Evolutionary conservation across 306 rosid species (phyloP).

Genomic region (Casuarina cunninghamiana): DNA sequence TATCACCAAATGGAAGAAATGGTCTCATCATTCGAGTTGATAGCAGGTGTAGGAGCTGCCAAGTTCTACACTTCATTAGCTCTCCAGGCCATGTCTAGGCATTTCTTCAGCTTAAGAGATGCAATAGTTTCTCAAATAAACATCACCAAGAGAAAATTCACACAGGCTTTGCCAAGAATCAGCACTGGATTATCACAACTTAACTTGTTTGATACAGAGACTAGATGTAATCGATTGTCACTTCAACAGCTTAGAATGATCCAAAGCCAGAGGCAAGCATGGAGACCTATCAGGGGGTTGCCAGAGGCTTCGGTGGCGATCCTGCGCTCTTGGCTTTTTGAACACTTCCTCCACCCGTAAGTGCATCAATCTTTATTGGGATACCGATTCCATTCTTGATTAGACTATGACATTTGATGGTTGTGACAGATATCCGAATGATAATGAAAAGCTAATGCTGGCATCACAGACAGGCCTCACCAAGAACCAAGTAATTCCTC

Average conservation of each 20-base stretch:
- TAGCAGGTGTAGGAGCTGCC: conserved; percentile 74
- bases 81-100: conserved; percentile 86
- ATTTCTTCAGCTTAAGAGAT: conserved; percentile 72
- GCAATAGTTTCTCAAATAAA: conserved; percentile 60
- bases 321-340: conserved; percentile 85
- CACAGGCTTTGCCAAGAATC: conserved; percentile 63
- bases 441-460: conserved; percentile 68
- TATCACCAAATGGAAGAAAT: conserved; percentile 77
- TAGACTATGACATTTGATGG: conserved; percentile 24
- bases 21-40: conserved; percentile 59
- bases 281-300: conserved; percentile 86
- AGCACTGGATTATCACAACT: conserved; percentile 57
- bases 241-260: conserved; percentile 72
- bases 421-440: conserved; percentile 76
- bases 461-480: conserved; percentile 82
- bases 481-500: conserved; percentile 72
- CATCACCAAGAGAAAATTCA: conserved; percentile 51
- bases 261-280: conserved; percentile 69
- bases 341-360: conserved; percentile 94
- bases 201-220: conserved; percentile 59
- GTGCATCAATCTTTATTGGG: conserved; percentile 16
- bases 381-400: conserved; percentile 1
- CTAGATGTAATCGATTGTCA: conserved; percentile 44
- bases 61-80: conserved; percentile 75
- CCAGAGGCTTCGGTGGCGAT: conserved; percentile 84